These are phyloP conservation scores for Botrytis fragariae DNA, from an alignment of 2,329 filamentous ascomycete genomes.

Conservation along the genomic window DNA sequence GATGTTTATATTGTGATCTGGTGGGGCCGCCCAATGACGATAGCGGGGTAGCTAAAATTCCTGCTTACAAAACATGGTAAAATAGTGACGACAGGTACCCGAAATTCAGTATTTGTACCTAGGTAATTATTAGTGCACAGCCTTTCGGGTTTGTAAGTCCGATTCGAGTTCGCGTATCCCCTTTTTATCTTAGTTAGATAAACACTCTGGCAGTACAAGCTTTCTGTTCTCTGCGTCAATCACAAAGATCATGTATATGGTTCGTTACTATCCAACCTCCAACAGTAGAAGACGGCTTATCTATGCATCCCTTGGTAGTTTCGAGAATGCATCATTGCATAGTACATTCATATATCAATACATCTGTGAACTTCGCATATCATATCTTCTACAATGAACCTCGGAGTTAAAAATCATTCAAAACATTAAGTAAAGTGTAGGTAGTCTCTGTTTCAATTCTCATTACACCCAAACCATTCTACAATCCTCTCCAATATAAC, in stretches of 20 bases:
- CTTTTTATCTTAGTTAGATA: background rate
- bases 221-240: background rate
- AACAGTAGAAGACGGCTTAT: background rate
- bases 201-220: background rate
- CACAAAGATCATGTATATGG: background rate
- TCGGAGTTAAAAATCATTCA: background rate
- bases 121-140: background rate
- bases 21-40: conserved; percentile 20
- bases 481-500: too few relatives aligned
- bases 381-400: background rate
- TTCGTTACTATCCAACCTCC: background rate
- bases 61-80: conserved; percentile 17
- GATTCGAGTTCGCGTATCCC: background rate
- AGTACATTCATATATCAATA: background rate
- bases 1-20: background rate
- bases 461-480: background rate
- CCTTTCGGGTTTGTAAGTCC: background rate
- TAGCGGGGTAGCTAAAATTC: conserved; percentile 23
- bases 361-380: background rate
- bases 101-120: conserved; percentile 1
- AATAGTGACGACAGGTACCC: background rate
- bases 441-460: background rate
- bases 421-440: background rate
- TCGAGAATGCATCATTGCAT: background rate
- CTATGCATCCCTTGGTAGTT: background rate